Conservation (phyloP, 495 filamentous ascomycete species). For the Aspergillus campestris region DNA sequence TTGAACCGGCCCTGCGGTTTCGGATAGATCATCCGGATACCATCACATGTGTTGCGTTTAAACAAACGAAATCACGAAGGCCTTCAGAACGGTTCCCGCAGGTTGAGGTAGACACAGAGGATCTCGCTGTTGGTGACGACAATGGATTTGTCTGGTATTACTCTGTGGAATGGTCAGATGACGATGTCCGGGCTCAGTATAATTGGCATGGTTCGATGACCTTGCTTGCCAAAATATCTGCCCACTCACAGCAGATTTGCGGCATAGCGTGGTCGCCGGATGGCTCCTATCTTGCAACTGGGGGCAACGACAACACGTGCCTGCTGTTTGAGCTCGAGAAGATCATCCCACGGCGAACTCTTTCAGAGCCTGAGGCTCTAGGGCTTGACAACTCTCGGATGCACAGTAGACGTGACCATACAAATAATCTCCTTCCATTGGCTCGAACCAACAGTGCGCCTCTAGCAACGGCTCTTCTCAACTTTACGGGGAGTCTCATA, state of each 20-base stretch:
- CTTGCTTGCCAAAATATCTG: conserved; percentile 63
- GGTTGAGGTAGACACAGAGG: conserved; percentile 46
- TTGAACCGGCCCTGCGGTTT: conserved; percentile 57
- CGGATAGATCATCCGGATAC: conserved; percentile 59
- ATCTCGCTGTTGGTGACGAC: conserved; percentile 85
- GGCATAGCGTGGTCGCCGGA: conserved; percentile 81
- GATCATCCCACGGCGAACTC: conserved; percentile 35
- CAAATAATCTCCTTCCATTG: conserved; percentile 24
- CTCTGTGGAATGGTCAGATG: conserved; percentile 72
- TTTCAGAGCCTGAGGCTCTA: conserved; percentile 10
- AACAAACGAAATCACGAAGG: conserved; percentile 36
- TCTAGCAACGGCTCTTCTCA: conserved; percentile 17
- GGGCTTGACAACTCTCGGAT: conserved; percentile 10
- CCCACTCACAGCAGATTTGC: conserved; percentile 87
- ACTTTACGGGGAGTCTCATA: conserved; percentile 20
- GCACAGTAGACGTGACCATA: conserved; percentile 14
- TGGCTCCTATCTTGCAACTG: conserved; percentile 70
- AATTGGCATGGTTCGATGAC: conserved; percentile 73
- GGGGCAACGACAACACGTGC: conserved; percentile 87
- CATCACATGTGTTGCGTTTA: conserved; percentile 71
- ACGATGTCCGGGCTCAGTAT: conserved; percentile 31
- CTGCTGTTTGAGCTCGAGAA: conserved; percentile 67
- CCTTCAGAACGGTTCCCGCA: conserved; percentile 29
- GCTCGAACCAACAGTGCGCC: conserved; percentile 12
- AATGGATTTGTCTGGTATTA: conserved; percentile 82